Base-by-base conservation (phyloP, 2,329 filamentous ascomycete genomes). In the Xylariaceae sp. region DNA sequence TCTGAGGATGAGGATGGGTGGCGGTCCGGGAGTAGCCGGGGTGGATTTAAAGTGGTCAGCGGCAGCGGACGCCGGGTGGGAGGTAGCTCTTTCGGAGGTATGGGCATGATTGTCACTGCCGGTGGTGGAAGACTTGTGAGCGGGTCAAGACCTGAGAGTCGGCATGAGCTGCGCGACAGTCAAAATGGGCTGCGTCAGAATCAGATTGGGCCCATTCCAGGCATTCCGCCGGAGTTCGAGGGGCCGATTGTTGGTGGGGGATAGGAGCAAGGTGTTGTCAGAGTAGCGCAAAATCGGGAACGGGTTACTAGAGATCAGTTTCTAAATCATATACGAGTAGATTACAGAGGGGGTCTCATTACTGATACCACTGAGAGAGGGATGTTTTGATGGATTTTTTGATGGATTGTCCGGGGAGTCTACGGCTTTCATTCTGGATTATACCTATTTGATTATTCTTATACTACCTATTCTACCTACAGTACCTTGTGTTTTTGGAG, bases 111-210 rank as follows among this genome's bases (percentile, higher is more conserved):
- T 21, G 44, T 53, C 47, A 54, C 48, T 21, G 19, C 14, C 19
- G 29, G 44, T 2, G 50, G 47, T 12, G 36, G 40, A 6, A 20
- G 37, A 43, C 32, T 11, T 16, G 25, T 35, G 50, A 56, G 52
- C 40, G n/a, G n/a, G n/a, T n/a, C n/a, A n/a, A 55, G 42, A 52
- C 55, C 37, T 49, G 43, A 38, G 48, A 48, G 49, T 34, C 44
- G 34, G 48, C 55, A 50, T 42, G 44, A 45, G 32, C 22, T 61
- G 48, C 55, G 59, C 48, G 55, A 57, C 25, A 60, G 57, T 38
- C 38, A 60, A 42, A 64, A 62, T 46, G 57, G 58, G n/a, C 34
- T 64, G 50, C 53, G 57, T 14, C 58, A 60, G 54, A 62, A 64
- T 45, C 46, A 53, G 36, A 47, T 21, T 54, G 45, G 48, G 35